phyloP scores from a whole-genome alignment of 805 yeast genomes.

The Wickerhamomyces pijperi region DNA sequence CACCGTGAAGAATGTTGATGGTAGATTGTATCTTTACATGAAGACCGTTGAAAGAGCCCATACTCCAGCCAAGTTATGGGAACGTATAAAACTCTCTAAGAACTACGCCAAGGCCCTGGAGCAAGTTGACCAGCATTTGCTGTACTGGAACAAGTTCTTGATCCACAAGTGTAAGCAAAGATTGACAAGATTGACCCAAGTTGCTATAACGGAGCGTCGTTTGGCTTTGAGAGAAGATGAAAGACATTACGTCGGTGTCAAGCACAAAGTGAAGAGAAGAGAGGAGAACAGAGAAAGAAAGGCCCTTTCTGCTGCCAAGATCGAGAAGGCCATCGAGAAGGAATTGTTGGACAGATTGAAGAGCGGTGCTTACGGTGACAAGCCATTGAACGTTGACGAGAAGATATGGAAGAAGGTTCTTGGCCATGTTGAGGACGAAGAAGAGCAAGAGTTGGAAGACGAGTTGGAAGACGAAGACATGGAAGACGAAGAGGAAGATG shows the following conservation, averaged over 20 bases:
- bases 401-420: slow-evolving; percentile 91
- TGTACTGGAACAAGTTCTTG: slow-evolving; percentile 88
- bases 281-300: slow-evolving; percentile 92
- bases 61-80: slow-evolving; percentile 91
- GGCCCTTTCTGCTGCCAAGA: slow-evolving; percentile 92
- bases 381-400: slow-evolving; percentile 94
- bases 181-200: slow-evolving; percentile 88
- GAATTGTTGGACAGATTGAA: slow-evolving; percentile 89
- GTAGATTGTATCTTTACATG: slow-evolving; percentile 78
- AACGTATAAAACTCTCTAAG: slow-evolving; percentile 80
- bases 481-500: slow-evolving; percentile 38
- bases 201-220: slow-evolving; percentile 89
- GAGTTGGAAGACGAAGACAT: slow-evolving; percentile 39
- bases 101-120: slow-evolving; percentile 80
- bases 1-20: slow-evolving; percentile 72
- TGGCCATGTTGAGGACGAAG: slow-evolving; percentile 69
- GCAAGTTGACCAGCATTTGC: slow-evolving; percentile 78
- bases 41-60: slow-evolving; percentile 97
- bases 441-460: slow-evolving; percentile 37
- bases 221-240: slow-evolving; percentile 85
- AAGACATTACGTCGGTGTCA: slow-evolving; percentile 84
- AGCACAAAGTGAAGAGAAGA: slow-evolving; percentile 90
- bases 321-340: slow-evolving; percentile 92
- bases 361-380: slow-evolving; percentile 97
- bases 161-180: slow-evolving; percentile 94